phyloP scores from a whole-genome alignment of 306 rosid genomes.

The Lathyrus sativus region DNA sequence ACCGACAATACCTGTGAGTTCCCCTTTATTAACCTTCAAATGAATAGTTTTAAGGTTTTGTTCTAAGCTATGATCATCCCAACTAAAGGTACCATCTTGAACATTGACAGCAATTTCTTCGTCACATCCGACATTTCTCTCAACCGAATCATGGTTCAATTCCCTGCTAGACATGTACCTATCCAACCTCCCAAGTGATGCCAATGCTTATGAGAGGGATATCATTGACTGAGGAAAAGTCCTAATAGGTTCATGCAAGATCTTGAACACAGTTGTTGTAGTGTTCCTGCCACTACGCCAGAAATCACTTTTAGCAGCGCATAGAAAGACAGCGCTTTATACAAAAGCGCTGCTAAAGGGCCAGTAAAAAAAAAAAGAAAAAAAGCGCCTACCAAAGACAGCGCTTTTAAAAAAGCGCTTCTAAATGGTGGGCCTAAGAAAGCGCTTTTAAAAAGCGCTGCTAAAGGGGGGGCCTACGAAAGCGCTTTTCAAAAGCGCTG shows the following conservation, averaged over 20 bases:
- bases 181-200: slow-evolving; percentile 85
- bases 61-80: slow-evolving; percentile 77
- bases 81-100: slow-evolving; percentile 65
- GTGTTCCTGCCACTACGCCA: too few species aligned
- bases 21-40: slow-evolving; percentile 63
- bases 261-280: slow-evolving; percentile 75
- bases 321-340: too few species aligned
- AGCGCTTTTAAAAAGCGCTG: too few species aligned
- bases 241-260: slow-evolving; percentile 94
- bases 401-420: too few species aligned
- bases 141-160: slow-evolving; percentile 53
- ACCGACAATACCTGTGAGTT: slow-evolving; percentile 86
- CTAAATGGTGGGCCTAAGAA: too few species aligned
- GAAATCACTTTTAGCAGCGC: too few species aligned
- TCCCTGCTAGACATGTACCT: slow-evolving; percentile 77
- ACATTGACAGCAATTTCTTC: slow-evolving; percentile 64
- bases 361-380: too few species aligned
- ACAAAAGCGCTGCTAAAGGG: too few species aligned
- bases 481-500: too few species aligned
- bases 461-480: too few species aligned
- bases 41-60: slow-evolving; percentile 63
- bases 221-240: slow-evolving; percentile 87
- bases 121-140: slow-evolving; percentile 62
- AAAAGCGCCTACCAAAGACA: too few species aligned
- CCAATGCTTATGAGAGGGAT: slow-evolving; percentile 85